These are phyloP conservation scores for Schoenoplectus tabernaemontani DNA, from an alignment of 202 grass and related monocot genomes.

Conservation along the genomic window DNA sequence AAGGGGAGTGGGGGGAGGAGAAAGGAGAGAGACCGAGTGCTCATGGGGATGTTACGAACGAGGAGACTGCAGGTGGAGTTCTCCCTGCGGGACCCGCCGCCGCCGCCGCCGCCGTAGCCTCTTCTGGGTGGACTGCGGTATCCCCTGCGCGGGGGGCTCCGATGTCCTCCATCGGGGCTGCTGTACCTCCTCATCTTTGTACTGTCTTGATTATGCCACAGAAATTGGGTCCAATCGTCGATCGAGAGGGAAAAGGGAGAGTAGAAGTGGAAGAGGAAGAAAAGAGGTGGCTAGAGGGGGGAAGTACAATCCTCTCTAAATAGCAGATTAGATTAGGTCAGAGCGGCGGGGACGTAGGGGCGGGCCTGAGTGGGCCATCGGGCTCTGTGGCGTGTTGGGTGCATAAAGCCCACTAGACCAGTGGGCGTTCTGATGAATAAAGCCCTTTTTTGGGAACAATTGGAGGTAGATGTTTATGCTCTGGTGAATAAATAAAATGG, in stretches of 20 bases:
- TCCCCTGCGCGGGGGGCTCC: constrained; percentile 56
- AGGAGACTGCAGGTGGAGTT: constrained; percentile 59
- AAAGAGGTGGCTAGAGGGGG: too few relatives aligned
- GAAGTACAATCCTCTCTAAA: too few relatives aligned
- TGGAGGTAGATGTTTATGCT: too few relatives aligned
- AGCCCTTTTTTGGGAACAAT: too few relatives aligned
- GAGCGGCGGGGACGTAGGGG: too few relatives aligned
- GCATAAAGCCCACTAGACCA: too few relatives aligned
- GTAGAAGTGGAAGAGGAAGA: too few relatives aligned
- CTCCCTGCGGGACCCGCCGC: constrained; percentile 35
- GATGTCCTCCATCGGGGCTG: constrained; percentile 30
- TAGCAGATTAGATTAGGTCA: too few relatives aligned
- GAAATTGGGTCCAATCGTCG: neutral
- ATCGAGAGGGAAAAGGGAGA: neutral
- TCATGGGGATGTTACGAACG: constrained; percentile 92
- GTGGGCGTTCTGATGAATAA: too few relatives aligned
- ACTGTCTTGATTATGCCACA: neutral
- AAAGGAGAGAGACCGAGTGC: constrained; percentile 40
- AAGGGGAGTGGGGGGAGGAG: neutral
- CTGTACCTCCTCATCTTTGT: constrained; percentile 83
- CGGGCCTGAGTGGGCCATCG: too few relatives aligned
- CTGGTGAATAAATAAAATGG: too few relatives aligned
- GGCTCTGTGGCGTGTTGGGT: too few relatives aligned
- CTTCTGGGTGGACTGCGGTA: constrained; percentile 19
- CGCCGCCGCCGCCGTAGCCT: constrained; percentile 38